Conservation (phyloP, 768 basidiomycete species). For the Xerocomellus intermedius region DNA sequence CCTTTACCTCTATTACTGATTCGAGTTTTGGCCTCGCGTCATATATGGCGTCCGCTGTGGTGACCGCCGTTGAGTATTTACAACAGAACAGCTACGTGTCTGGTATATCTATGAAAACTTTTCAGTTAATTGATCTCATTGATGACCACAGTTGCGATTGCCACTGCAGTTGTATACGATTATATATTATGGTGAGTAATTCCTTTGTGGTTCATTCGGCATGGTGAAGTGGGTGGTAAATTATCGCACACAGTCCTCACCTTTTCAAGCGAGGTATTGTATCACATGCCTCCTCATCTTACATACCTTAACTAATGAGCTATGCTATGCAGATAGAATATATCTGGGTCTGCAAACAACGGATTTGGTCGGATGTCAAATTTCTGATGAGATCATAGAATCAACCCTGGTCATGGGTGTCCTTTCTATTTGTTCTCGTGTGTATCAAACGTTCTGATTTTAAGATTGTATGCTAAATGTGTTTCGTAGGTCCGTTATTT, state of each 20-base stretch:
- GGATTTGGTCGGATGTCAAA: background rate
- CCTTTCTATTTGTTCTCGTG: slow-evolving; percentile 10
- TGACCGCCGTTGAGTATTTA: too few species aligned
- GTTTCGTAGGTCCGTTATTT: slow-evolving; percentile 11
- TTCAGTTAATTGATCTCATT: background rate
- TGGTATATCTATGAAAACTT: background rate
- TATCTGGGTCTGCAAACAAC: slow-evolving; percentile 9
- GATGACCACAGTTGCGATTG: slow-evolving; percentile 1
- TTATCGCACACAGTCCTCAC: slow-evolving; percentile 1
- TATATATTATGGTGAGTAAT: slow-evolving; percentile 8
- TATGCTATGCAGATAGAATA: slow-evolving; percentile 4
- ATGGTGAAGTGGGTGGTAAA: background rate
- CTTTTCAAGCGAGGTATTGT: slow-evolving; percentile 8
- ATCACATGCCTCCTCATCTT: background rate
- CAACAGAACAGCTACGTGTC: background rate
- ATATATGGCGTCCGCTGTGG: too few species aligned
- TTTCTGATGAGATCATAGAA: slow-evolving; percentile 3
- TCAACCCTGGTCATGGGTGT: slow-evolving; percentile 9
- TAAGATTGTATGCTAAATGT: background rate
- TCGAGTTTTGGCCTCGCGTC: background rate
- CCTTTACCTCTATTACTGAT: too few species aligned
- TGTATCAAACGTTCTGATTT: background rate
- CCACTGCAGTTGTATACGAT: slow-evolving; percentile 5
- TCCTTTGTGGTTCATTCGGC: background rate
- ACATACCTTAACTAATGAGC: background rate